Percentiles rank a stretch among this genome's conserved stretches.
These are phyloP conservation scores for Neurospora sp. DNA, from an alignment of 495 filamentous ascomycete species.

Conservation along the genomic window DNA sequence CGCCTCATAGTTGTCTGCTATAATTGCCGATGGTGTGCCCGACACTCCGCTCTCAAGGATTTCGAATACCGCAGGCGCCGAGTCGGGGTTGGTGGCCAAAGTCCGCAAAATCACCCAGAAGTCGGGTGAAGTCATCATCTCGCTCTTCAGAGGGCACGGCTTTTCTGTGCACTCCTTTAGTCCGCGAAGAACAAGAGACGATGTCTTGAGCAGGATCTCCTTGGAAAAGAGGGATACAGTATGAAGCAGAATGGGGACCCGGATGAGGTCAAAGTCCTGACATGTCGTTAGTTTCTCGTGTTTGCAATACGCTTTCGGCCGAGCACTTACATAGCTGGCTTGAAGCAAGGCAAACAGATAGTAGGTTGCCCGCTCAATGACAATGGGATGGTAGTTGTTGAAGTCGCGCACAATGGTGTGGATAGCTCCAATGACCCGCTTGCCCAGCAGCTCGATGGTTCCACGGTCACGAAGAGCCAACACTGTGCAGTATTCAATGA, in stretches of 20 bases:
- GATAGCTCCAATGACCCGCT: slow-evolving; percentile 65
- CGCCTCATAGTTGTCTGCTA: slow-evolving; percentile 90
- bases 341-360: slow-evolving; percentile 79
- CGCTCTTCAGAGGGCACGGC: slow-evolving; percentile 66
- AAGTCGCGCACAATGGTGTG: slow-evolving; percentile 75
- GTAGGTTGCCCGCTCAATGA: slow-evolving; percentile 72
- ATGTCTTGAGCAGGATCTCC: slow-evolving; percentile 63
- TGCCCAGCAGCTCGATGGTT: slow-evolving; percentile 62
- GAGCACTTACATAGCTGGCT: slow-evolving; percentile 68
- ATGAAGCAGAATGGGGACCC: slow-evolving; percentile 87
- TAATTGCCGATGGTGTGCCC: slow-evolving; percentile 60
- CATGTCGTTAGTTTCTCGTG: slow-evolving; percentile 10
- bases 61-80: slow-evolving; percentile 69
- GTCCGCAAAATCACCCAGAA: slow-evolving; percentile 89
- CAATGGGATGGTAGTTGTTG: slow-evolving; percentile 62
- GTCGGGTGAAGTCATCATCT: slow-evolving; percentile 91
- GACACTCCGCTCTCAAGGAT: slow-evolving; percentile 66
- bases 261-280: slow-evolving; percentile 80
- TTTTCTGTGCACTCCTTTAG: slow-evolving; percentile 69
- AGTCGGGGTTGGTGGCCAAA: slow-evolving; percentile 55
- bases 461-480: slow-evolving; percentile 67
- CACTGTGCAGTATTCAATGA: slow-evolving; percentile 81
- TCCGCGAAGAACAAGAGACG: slow-evolving; percentile 64
- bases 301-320: neutral
- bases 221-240: slow-evolving; percentile 79